Base-by-base conservation (phyloP, 306 rosid species). In the Quercus berberidifolia region DNA sequence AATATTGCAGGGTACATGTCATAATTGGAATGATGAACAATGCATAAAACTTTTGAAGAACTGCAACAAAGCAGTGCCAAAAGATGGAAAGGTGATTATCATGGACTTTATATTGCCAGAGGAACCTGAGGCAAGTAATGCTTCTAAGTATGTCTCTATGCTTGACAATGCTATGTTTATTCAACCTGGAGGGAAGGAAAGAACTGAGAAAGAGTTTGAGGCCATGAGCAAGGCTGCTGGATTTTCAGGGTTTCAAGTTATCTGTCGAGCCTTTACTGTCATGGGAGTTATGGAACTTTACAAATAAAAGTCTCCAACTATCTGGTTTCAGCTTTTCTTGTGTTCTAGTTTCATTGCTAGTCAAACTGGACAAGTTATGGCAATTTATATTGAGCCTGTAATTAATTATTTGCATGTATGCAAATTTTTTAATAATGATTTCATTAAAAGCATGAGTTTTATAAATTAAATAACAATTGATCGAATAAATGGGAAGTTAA, bases 1-100 rank as follows among this genome's bases (percentile, higher is more conserved):
- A 17, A 55, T 75, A 14, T 62, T 75, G 71, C 25, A 79, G 83
- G 76, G 64, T 23, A 78, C 82, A 5, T 28, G 19, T 59, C 79
- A 75, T 75, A 75, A 75, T 4, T 75, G 79, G 79, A 23, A 41
- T 41, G 71, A 75, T 60, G 72, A 62, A 18, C 63, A 75, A 1
- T 62, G 58, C 46, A 18, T 75, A 26, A 5, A 75, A 30, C 33
- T 75, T 4, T 19, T 75, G 1, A 43, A 5, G 6, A 75, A 75
- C 0, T 75, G 79, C 49, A 13, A 46, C 1, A 18, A 75, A 11
- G 59, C 28, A 2, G 3, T 62, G n/a, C 4, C 41, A 5, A 5
- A 75, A 62, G 25, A 30, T 6, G 79, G 79, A 30, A 75, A 75
- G 41, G 71, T 75, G 18, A 23, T 75, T 7, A 25, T 75, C 10